These are phyloP conservation scores for Ophiostoma ulmi DNA, from an alignment of 2,329 filamentous ascomycete species.

Conservation along the genomic window DNA sequence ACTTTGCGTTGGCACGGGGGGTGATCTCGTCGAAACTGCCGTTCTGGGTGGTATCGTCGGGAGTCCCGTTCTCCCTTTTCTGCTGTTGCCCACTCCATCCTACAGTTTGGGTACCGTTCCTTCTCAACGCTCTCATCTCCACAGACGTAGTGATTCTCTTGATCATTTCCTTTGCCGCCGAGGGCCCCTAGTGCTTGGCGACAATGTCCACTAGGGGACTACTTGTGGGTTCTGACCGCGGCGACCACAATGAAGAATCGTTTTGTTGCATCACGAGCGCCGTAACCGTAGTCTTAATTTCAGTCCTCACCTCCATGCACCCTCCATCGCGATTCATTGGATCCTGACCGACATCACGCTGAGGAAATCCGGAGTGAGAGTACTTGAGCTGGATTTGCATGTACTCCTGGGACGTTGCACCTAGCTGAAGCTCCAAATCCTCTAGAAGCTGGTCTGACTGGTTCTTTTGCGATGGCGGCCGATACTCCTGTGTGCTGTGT, in stretches of 20 bases:
- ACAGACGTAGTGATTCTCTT: slow-evolving; percentile 30
- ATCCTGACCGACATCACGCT: slow-evolving; percentile 21
- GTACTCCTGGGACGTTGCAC: slow-evolving; percentile 45
- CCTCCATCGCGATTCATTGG: slow-evolving; percentile 29
- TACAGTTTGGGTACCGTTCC: not conserved
- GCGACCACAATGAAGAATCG: slow-evolving; percentile 48
- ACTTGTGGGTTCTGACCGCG: slow-evolving; percentile 36
- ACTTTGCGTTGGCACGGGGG: slow-evolving; percentile 18
- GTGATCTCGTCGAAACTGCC: slow-evolving; percentile 23
- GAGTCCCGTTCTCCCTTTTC: not conserved
- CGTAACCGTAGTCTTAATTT: slow-evolving; percentile 48
- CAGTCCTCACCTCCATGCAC: slow-evolving; percentile 42
- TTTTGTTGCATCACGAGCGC: slow-evolving; percentile 49
- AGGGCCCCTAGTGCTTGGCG: slow-evolving; percentile 45
- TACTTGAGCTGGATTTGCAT: slow-evolving; percentile 51
- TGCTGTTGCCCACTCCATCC: not conserved
- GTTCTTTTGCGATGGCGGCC: slow-evolving; percentile 29
- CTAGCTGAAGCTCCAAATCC: slow-evolving; percentile 54
- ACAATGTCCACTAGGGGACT: slow-evolving; percentile 44
- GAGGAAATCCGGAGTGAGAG: slow-evolving; percentile 52
- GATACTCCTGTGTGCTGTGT: slow-evolving; percentile 28
- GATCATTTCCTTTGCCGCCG: slow-evolving; percentile 42
- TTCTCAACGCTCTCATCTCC: slow-evolving; percentile 15
- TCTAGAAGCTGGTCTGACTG: slow-evolving; percentile 54
- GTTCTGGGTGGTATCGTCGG: not conserved